phyloP scores from a whole-genome alignment of 2,329 filamentous ascomycete genomes.

The Cladosporium austrohemisphaericum region DNA sequence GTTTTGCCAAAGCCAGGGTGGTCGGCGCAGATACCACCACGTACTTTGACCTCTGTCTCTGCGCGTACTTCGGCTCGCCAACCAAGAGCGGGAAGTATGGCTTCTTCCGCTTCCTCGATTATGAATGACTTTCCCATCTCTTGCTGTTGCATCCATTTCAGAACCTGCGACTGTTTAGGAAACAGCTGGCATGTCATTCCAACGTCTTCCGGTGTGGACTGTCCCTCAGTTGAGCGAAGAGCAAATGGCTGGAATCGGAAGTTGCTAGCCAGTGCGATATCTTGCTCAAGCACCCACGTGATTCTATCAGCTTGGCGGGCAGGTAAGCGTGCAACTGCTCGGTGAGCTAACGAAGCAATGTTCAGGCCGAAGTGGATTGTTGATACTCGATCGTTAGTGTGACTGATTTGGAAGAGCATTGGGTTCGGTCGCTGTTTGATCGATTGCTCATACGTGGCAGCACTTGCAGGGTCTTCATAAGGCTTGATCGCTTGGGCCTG shows the following conservation, averaged over 20 bases:
- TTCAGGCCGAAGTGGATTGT: conserved; percentile 28
- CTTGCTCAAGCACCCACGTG: conserved; percentile 4
- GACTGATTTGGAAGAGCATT: conserved; percentile 19
- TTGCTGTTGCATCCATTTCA: conserved; percentile 58
- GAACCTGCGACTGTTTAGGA: conserved; percentile 51
- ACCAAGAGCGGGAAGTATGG: conserved; percentile 38
- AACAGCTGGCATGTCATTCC: conserved; percentile 36
- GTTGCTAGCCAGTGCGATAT: not conserved
- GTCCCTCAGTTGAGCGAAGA: not conserved
- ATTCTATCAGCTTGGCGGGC: not conserved
- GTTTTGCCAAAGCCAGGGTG: conserved; percentile 67
- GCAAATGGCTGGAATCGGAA: not conserved
- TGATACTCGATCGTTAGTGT: not conserved
- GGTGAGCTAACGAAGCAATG: conserved; percentile 27
- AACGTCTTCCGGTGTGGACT: not conserved
- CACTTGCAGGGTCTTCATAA: conserved; percentile 50
- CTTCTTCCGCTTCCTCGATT: conserved; percentile 57
- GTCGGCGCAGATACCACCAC: conserved; percentile 61
- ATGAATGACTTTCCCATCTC: conserved; percentile 47
- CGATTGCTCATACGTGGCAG: conserved; percentile 48
- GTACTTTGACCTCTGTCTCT: conserved; percentile 39
- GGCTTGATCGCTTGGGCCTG: conserved; percentile 36
- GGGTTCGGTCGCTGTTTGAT: conserved; percentile 48
- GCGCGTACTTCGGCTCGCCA: conserved; percentile 58
- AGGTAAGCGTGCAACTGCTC: conserved; percentile 24